Percentiles rank a stretch among this genome's conserved stretches.
phyloP scores from a whole-genome alignment of 1,139 yeast genomes.

The Hemisphaericaspora subhashii region DNA sequence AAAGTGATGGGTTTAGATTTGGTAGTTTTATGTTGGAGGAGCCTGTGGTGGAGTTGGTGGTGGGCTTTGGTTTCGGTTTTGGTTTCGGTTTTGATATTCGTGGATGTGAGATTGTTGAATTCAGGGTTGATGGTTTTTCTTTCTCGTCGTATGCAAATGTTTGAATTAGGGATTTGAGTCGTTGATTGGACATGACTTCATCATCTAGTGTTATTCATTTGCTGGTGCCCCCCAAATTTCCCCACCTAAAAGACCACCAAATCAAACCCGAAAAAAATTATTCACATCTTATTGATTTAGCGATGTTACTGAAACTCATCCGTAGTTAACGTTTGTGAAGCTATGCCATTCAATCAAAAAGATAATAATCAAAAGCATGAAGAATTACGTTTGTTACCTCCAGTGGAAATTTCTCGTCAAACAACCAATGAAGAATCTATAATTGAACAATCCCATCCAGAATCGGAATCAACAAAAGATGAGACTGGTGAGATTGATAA shows the following conservation, averaged over 20 bases:
- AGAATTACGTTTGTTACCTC: not conserved
- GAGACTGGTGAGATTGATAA: conserved; percentile 29
- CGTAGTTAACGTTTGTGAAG: not conserved
- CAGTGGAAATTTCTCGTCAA: not conserved
- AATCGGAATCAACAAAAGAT: conserved; percentile 29
- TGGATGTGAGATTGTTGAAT: not conserved
- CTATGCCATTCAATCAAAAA: too few species aligned
- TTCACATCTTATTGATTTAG: too few species aligned
- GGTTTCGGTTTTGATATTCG: conserved; percentile 5
- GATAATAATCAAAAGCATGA: not conserved
- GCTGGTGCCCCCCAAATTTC: not conserved
- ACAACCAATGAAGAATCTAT: conserved; percentile 15
- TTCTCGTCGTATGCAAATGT: conserved; percentile 17
- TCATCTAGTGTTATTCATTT: too few species aligned
- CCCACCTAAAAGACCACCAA: not conserved
- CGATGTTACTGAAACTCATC: too few species aligned
- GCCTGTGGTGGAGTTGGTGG: too few species aligned
- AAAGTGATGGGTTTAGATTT: conserved; percentile 40
- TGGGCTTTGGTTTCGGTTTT: conserved; percentile 3
- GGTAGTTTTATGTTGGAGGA: conserved; percentile 8
- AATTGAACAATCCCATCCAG: conserved; percentile 33
- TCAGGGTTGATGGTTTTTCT: not conserved
- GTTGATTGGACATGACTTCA: conserved; percentile 9
- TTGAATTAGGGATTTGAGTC: conserved; percentile 17
- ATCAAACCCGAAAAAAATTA: too few species aligned